Conservation (phyloP, 2,329 filamentous ascomycete species). For the Venturia aucupariae region DNA sequence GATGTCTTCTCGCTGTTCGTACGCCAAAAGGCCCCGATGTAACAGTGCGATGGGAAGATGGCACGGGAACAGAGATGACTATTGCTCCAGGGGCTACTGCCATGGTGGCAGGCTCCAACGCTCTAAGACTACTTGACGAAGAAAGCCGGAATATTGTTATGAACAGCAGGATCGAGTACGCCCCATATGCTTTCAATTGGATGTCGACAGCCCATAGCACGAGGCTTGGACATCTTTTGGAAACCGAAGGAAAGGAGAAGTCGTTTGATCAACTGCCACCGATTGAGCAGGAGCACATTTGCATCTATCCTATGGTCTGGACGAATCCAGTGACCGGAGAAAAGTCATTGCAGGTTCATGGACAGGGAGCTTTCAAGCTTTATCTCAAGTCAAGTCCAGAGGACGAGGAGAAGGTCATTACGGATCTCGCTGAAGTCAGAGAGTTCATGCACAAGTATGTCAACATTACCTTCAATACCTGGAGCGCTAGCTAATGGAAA, state of each 20-base stretch:
- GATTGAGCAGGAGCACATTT: slow-evolving; percentile 29
- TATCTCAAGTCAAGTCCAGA: slow-evolving; percentile 29
- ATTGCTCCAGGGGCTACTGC: slow-evolving; percentile 35
- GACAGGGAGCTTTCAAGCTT: slow-evolving; percentile 31
- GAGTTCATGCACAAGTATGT: slow-evolving; percentile 29
- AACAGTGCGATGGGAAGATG: slow-evolving; percentile 37
- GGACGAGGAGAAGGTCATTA: slow-evolving; percentile 28
- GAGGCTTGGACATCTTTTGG: slow-evolving; percentile 33
- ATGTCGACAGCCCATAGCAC: slow-evolving; percentile 30
- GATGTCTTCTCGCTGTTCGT: slow-evolving; percentile 32
- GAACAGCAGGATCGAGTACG: slow-evolving; percentile 39
- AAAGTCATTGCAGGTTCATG: slow-evolving; percentile 37
- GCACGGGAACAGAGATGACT: slow-evolving; percentile 34
- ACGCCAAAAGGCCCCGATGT: slow-evolving; percentile 29
- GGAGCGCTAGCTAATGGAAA: slow-evolving; percentile 11
- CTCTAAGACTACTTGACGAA: slow-evolving; percentile 32
- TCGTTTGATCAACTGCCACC: slow-evolving; percentile 29
- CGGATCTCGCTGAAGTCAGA: slow-evolving; percentile 24
- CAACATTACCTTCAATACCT: not conserved
- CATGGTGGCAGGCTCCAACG: slow-evolving; percentile 35
- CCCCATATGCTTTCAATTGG: slow-evolving; percentile 36
- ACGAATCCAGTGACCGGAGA: slow-evolving; percentile 35
- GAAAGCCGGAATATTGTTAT: slow-evolving; percentile 35
- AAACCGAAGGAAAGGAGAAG: slow-evolving; percentile 10
- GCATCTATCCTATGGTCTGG: slow-evolving; percentile 40